Conservation (phyloP, 768 basidiomycete species). For the Suillus lakei region DNA sequence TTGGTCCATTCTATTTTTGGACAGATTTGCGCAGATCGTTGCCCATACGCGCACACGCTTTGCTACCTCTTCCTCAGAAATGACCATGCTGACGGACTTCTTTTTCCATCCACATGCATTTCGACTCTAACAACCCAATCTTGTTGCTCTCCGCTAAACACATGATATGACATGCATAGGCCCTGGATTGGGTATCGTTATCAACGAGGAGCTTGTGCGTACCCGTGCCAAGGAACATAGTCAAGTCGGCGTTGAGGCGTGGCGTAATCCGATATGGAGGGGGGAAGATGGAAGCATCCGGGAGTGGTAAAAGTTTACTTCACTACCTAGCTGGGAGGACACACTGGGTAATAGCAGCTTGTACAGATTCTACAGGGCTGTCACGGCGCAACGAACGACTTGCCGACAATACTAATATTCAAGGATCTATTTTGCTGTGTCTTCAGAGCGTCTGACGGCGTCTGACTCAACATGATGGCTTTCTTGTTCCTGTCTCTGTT, state of each 20-base stretch:
- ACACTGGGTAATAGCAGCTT: neutral
- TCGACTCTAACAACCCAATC: neutral
- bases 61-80: neutral
- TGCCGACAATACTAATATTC: too few species aligned
- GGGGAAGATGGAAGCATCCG: slow-evolving; percentile 57
- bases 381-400: too few species aligned
- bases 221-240: slow-evolving; percentile 22
- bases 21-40: neutral
- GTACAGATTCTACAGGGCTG: neutral
- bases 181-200: slow-evolving; percentile 63
- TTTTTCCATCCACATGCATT: neutral
- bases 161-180: slow-evolving; percentile 34
- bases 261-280: slow-evolving; percentile 51
- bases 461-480: too few species aligned
- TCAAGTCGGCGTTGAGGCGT: slow-evolving; percentile 22
- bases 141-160: neutral
- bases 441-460: too few species aligned
- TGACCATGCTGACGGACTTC: neutral
- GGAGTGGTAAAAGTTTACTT: slow-evolving; percentile 50
- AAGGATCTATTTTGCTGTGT: too few species aligned
- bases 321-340: neutral
- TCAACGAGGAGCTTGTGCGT: slow-evolving; percentile 61
- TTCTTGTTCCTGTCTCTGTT: too few species aligned
- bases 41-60: neutral
- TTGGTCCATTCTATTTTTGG: neutral